Evolutionary conservation across 306 rosid genomes (phyloP).

Genomic region (Sphenostylis stenocarpa): DNA sequence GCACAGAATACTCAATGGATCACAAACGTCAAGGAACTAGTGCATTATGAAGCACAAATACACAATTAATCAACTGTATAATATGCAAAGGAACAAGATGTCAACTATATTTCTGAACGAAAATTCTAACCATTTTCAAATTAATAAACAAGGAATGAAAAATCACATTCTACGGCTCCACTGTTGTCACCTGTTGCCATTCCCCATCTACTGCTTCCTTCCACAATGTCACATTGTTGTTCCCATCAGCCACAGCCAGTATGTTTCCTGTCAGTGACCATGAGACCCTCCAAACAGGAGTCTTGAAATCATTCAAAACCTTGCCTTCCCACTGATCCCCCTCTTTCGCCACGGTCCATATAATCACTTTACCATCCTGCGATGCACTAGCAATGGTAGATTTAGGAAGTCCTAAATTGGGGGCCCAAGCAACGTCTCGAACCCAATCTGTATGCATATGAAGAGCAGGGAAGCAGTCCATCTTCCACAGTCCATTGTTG

Average conservation of each 20-base stretch:
- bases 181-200: constrained; percentile 86
- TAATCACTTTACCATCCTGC: constrained; percentile 75
- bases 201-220: constrained; percentile 87
- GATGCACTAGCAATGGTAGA: constrained; percentile 85
- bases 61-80: constrained; percentile 36
- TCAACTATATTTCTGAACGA: constrained; percentile 36
- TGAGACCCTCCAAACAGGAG: constrained; percentile 83
- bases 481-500: constrained; percentile 75
- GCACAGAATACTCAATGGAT: constrained; percentile 24
- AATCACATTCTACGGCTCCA: constrained; percentile 59
- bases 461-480: constrained; percentile 91
- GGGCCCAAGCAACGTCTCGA: constrained; percentile 91
- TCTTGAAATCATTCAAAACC: constrained; percentile 71
- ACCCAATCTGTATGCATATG: constrained; percentile 87
- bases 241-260: constrained; percentile 87
- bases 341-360: constrained; percentile 84
- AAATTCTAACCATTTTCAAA: constrained; percentile 41
- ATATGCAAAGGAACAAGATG: constrained; percentile 23
- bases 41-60: constrained; percentile 36
- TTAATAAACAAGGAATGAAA: constrained; percentile 26
- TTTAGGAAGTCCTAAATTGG: constrained; percentile 86
- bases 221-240: constrained; percentile 78
- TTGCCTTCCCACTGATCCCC: constrained; percentile 94
- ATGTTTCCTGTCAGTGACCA: constrained; percentile 91
- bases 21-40: constrained; percentile 31